Base-by-base conservation (phyloP, 2,329 filamentous ascomycete genomes). In the Tricladium varicosporioides region DNA sequence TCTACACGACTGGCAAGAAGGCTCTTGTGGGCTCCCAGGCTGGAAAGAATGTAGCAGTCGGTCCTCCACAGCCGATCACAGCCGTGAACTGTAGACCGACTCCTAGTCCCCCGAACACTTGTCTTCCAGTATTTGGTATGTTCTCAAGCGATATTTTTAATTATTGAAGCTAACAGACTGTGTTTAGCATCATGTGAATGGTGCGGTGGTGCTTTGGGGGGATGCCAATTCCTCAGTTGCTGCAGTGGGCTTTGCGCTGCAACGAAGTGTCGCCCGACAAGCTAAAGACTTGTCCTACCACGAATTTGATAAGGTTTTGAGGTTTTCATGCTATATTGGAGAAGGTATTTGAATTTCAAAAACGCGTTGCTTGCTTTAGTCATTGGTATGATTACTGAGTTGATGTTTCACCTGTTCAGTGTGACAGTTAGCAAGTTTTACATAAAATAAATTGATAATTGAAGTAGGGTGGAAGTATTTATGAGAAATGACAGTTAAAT, bases 1-100 rank as follows among this genome's bases (percentile, higher is more conserved):
- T 81, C 67, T 65, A 72, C 55, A 77, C 75, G 0, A 57, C 66
- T 7, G 67, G 32, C 27, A n/a, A n/a, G 5, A 16, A 31, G 8
- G 19, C 16, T 1, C 27, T 54, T 9, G 27, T 42, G 19, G 32
- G 46, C 7, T 47, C 22, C 22, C 33, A 43, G 15, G 14, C 22
- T 18, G 42, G 52, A 27, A 13, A 32, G n/a, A 33, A 44, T 47
- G 69, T 81, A 18, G 64, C 73, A 8, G 70, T 81, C 19, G 74
- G 75, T 0, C 77, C 78, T 18, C 76, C 78, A 3, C 71, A 75
- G 64, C 72, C 74, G 3, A 71, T 81, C 51, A 66, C 66, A 5
- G 69, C 69, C 13, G 76, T 80, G 18, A 74, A 43, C 7, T 61
- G 59, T 40, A 19, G 15, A 32, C 50, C 36, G 19, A 58, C 49